Evolutionary conservation across 2,329 filamentous ascomycete species (phyloP), one percentile per base, ranked within the genome.

Genomic region (Emergomyces pasteurianus): DNA sequence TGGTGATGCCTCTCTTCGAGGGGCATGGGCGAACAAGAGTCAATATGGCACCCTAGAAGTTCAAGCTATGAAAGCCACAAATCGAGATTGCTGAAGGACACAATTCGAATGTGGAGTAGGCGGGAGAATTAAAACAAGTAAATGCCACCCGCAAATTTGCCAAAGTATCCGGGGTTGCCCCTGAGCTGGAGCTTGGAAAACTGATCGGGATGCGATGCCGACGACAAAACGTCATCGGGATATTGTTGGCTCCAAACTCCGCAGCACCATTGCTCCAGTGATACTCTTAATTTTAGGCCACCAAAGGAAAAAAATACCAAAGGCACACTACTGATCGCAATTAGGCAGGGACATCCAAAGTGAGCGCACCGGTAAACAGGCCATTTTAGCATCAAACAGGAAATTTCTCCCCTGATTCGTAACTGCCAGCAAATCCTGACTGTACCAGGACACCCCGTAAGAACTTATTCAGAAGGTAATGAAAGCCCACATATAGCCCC

Each of bases 181-280:
- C 34, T 55, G n/a, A 14, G 53, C 14, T 26, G 36, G 43, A 47
- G 31, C 28, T 36, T 46, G 36, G 46, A 18, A 21, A 38, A 10
- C 3, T 53, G 58, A 49, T 59, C 58, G 58, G 58, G 58, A 53
- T 46, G 46, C 43, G 21, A 52, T 59, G 5, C 46, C 46, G 58
- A 59, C 34, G 21, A n/a, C 18, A 34, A 46, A 42, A 26, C 10
- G 52, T 26, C 21, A 34, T 12, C 34, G n/a, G 6, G 3, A 42
- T 43, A n/a, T 34, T 54, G n/a, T 12, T 23, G 31, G 18, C 53
- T 28, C 18, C 16, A n/a, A 21, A 52, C 28, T 34, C 16, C 26
- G 0, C 14, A 52, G 12, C 10, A n/a, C 47, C 26, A 52, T 26
- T 52, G 12, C 14, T 34, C 6, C 5, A n/a, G 49, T 52, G 49